Conservation (phyloP, 768 basidiomycete species). For the Neoboletus brunneissimus region DNA sequence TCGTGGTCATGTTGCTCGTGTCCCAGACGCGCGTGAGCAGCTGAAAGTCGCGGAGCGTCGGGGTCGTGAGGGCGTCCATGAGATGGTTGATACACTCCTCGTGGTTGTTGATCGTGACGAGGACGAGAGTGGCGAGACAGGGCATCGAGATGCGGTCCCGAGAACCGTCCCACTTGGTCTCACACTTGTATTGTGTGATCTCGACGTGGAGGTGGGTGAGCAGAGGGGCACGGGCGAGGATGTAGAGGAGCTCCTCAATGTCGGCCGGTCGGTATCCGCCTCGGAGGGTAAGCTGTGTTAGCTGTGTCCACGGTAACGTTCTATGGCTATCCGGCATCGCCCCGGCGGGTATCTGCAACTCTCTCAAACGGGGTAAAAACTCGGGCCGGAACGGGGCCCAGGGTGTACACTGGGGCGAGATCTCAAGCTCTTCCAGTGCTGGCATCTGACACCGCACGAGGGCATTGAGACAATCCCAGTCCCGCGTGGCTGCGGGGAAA, state of each 20-base stretch:
- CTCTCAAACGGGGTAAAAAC: constrained; percentile 20
- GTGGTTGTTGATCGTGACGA: constrained; percentile 31
- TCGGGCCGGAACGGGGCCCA: constrained; percentile 33
- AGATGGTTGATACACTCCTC: constrained; percentile 28
- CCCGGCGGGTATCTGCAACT: constrained; percentile 31
- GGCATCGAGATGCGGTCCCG: constrained; percentile 27
- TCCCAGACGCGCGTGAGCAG: constrained; percentile 34
- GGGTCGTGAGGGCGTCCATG: constrained; percentile 25
- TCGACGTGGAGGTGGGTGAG: constrained; percentile 31
- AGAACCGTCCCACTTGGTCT: constrained; percentile 26
- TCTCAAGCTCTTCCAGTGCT: constrained; percentile 31
- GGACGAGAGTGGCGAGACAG: constrained; percentile 29
- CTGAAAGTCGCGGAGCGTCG: constrained; percentile 29
- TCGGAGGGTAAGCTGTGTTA: constrained; percentile 32
- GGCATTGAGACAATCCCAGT: constrained; percentile 27
- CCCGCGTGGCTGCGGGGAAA: constrained; percentile 27
- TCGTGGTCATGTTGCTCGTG: constrained; percentile 27
- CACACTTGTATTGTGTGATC: constrained; percentile 31
- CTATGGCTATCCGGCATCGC: constrained; percentile 32
- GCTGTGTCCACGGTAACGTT: constrained; percentile 33
- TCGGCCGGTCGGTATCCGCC: constrained; percentile 30
- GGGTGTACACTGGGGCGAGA: constrained; percentile 31
- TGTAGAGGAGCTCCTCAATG: constrained; percentile 22
- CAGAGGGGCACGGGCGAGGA: constrained; percentile 27
- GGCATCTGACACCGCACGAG: constrained; percentile 26